phyloP scores from a whole-genome alignment of 2,329 filamentous ascomycete genomes.

The Pseudocercospora fuligena region DNA sequence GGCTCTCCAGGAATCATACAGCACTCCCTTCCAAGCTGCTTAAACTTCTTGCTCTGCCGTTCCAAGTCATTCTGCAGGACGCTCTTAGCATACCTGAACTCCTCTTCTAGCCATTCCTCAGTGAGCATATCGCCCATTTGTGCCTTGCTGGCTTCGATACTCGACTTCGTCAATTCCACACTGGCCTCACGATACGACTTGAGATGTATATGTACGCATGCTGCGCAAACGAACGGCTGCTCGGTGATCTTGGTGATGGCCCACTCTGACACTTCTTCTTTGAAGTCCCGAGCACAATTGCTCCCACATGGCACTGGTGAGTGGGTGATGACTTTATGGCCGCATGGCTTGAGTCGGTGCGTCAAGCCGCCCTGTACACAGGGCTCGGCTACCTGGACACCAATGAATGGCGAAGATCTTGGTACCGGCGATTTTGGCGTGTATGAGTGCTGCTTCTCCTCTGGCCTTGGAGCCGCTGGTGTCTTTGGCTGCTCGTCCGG shows the following conservation, averaged over 20 bases:
- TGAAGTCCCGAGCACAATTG: conserved; percentile 23
- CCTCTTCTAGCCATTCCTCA: conserved; percentile 17
- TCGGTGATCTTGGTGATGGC: conserved; percentile 18
- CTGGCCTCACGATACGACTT: conserved; percentile 24
- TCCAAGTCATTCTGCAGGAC: conserved; percentile 28
- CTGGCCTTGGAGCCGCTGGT: not conserved
- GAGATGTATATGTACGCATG: conserved; percentile 25
- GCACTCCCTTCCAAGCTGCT: conserved; percentile 23
- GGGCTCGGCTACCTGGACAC: conserved; percentile 19
- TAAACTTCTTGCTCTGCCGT: conserved; percentile 22
- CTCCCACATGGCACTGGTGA: conserved; percentile 22
- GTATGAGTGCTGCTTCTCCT: not conserved
- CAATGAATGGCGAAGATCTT: not conserved
- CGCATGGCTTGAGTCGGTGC: conserved; percentile 25
- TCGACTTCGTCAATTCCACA: conserved; percentile 4
- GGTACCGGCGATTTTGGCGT: not conserved
- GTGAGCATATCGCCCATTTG: conserved; percentile 18
- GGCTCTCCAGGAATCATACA: conserved; percentile 20
- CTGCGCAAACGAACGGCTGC: conserved; percentile 25
- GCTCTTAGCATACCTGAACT: conserved; percentile 14
- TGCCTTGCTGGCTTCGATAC: conserved; percentile 6
- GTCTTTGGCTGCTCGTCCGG: not conserved
- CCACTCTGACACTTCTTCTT: conserved; percentile 3
- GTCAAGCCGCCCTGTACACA: conserved; percentile 18
- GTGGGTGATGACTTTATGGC: conserved; percentile 29